Percentiles rank a stretch among this genome's conserved stretches.
These are phyloP conservation scores for Arthrobotrys musiformis DNA, from an alignment of 2,329 filamentous ascomycete genomes.

Conservation along the genomic window DNA sequence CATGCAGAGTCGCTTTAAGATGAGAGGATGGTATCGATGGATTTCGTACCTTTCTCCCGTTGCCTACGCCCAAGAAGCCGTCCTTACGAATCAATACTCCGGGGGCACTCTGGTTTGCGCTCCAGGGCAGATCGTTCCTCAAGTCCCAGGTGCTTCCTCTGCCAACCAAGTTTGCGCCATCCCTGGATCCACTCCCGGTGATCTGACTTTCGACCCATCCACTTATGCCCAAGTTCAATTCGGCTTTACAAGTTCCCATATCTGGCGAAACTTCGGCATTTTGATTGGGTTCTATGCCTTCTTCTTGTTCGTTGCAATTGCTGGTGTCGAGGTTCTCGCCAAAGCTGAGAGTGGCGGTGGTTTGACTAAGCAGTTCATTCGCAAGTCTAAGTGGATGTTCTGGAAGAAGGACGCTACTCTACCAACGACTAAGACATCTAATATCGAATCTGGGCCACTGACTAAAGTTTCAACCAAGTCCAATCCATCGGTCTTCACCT, in stretches of 20 bases:
- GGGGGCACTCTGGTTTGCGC: conserved; percentile 70
- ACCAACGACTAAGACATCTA: conserved; percentile 17
- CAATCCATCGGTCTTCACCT: conserved; percentile 70
- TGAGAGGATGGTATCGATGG: conserved; percentile 68
- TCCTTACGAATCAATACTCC: conserved; percentile 74
- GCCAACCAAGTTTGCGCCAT: conserved; percentile 70
- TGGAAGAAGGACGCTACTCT: conserved; percentile 23
- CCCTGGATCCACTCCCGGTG: conserved; percentile 69
- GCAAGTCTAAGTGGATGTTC: conserved; percentile 32
- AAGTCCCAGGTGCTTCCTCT: conserved; percentile 65
- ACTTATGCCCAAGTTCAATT: conserved; percentile 69
- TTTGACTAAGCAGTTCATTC: conserved; percentile 57
- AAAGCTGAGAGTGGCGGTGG: conserved; percentile 71
- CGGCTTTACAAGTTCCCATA: conserved; percentile 69
- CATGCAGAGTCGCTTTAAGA: conserved; percentile 72
- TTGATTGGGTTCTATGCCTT: conserved; percentile 79
- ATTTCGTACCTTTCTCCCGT: conserved; percentile 69
- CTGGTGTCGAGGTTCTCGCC: conserved; percentile 75
- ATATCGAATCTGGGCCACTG: conserved; percentile 20
- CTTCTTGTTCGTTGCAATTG: conserved; percentile 77
- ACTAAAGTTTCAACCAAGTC: conserved; percentile 54
- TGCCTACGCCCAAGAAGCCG: conserved; percentile 73
- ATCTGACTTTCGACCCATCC: conserved; percentile 67
- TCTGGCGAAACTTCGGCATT: conserved; percentile 81
- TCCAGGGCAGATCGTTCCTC: conserved; percentile 70